Evolutionary conservation across 2,329 filamentous ascomycete genomes (phyloP).

Genomic region (Xenoacremonium recifei): DNA sequence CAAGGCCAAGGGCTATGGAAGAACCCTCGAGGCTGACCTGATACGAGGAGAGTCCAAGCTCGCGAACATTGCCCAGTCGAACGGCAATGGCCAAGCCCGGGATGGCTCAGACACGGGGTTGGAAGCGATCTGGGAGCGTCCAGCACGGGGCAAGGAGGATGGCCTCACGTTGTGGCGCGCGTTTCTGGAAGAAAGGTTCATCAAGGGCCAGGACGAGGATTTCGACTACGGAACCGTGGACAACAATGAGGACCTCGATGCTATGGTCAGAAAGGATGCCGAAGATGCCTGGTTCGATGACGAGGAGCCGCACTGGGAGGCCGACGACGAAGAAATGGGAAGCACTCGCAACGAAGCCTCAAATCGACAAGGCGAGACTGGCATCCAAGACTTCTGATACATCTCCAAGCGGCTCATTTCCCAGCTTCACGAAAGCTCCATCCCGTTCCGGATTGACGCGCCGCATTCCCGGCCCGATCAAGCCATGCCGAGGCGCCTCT

Average conservation of each 20-base stretch:
- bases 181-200: constrained; percentile 72
- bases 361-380: constrained; percentile 58
- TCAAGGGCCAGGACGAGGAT: constrained; percentile 71
- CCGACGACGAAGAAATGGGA: constrained; percentile 36
- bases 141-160: constrained; percentile 52
- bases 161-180: constrained; percentile 68
- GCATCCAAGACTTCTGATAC: constrained; percentile 71
- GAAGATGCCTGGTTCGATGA: constrained; percentile 80
- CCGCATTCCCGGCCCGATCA: too few species aligned
- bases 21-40: constrained; percentile 75
- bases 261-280: constrained; percentile 54
- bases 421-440: background rate
- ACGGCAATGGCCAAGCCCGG: background rate
- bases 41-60: constrained; percentile 75
- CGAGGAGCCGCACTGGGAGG: constrained; percentile 68
- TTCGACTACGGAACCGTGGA: constrained; percentile 77
- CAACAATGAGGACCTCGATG: constrained; percentile 69
- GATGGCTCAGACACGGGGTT: constrained; percentile 21
- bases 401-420: too few species aligned
- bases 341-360: constrained; percentile 8
- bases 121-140: constrained; percentile 38
- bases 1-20: constrained; percentile 72
- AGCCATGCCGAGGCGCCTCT: too few species aligned
- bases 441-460: background rate
- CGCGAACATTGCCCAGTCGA: constrained; percentile 41